Evolutionary conservation across 805 yeast genomes (phyloP), one percentile per base, ranked within the genome.

Genomic region (Blastobotrys peoriensis): DNA sequence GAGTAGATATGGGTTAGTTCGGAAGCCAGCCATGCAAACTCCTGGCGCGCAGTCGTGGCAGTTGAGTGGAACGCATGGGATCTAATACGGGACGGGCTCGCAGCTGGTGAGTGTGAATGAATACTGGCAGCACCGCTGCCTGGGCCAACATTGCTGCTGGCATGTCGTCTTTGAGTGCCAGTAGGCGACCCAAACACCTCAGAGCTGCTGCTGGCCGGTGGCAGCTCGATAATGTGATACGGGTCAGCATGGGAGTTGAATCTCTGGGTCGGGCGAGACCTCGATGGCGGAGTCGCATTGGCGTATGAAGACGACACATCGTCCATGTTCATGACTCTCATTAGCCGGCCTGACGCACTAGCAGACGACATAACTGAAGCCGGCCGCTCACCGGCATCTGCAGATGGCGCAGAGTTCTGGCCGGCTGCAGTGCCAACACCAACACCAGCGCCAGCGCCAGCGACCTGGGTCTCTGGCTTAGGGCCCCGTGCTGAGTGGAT

Each of bases 401-500:
- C n/a, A n/a, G n/a, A n/a, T n/a, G n/a, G n/a, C n/a, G n/a, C n/a
- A n/a, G n/a, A n/a, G n/a, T n/a, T n/a, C n/a, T n/a, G n/a, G n/a
- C n/a, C n/a, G n/a, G n/a, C n/a, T n/a, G n/a, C n/a, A n/a, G n/a
- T 8, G 8, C 30, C 30, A 25, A 25, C 30, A 25, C 30, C 30
- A 8, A 8, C 30, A 25, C 30, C 30, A 25, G 8, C 30, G 8
- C 30, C 30, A 25, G 10, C 30, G 13, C 30, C 13, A 25, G 30
- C 8, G 18, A n/a, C 8, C 36, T 25, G 30, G n/a, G 47, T 21
- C 20, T 41, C 22, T 5, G 39, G 19, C 43, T 28, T 28, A 46
- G 41, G 15, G 71, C 65, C 48, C 83, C 86, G 43, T 78, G 75
- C 9, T 77, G 71, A 36, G 70, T 70, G 27, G 83, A 75, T 0